Evolutionary conservation across 2,329 filamentous ascomycete genomes (phyloP).

Genomic region (Zymoseptoria ardabiliae): DNA sequence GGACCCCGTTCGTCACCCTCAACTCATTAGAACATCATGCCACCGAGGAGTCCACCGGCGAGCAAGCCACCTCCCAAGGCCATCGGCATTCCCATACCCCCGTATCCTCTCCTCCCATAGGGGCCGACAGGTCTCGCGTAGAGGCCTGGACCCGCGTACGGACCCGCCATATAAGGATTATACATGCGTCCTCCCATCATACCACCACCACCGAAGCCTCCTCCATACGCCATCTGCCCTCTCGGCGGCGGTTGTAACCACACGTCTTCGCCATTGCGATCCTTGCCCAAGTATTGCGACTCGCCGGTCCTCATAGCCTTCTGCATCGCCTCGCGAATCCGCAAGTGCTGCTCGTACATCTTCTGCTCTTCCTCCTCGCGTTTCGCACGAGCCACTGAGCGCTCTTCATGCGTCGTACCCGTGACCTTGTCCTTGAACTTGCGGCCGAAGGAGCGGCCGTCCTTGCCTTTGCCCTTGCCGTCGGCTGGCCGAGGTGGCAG

Average conservation of each 20-base stretch:
- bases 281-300: constrained; percentile 50
- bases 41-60: constrained; percentile 42
- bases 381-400: constrained; percentile 39
- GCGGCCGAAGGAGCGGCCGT: constrained; percentile 40
- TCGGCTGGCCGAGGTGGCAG: constrained; percentile 18
- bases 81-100: constrained; percentile 39
- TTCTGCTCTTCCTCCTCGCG: constrained; percentile 45
- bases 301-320: constrained; percentile 47
- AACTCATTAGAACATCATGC: constrained; percentile 26
- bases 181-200: constrained; percentile 28
- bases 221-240: constrained; percentile 21
- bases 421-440: constrained; percentile 56
- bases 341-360: constrained; percentile 47
- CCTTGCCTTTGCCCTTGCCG: constrained; percentile 26
- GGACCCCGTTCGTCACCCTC: neutral
- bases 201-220: constrained; percentile 20
- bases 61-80: constrained; percentile 41
- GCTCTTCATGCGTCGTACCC: constrained; percentile 48
- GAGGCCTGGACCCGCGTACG: constrained; percentile 17
- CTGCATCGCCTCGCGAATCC: constrained; percentile 45
- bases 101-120: constrained; percentile 3
- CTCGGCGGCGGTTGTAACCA: constrained; percentile 49
- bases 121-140: constrained; percentile 44
- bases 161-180: constrained; percentile 38
- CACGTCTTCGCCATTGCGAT: constrained; percentile 48